These are phyloP conservation scores for Phytophthora sojae DNA, from an alignment of 352 stramenopile genomes.

Conservation along the genomic window DNA sequence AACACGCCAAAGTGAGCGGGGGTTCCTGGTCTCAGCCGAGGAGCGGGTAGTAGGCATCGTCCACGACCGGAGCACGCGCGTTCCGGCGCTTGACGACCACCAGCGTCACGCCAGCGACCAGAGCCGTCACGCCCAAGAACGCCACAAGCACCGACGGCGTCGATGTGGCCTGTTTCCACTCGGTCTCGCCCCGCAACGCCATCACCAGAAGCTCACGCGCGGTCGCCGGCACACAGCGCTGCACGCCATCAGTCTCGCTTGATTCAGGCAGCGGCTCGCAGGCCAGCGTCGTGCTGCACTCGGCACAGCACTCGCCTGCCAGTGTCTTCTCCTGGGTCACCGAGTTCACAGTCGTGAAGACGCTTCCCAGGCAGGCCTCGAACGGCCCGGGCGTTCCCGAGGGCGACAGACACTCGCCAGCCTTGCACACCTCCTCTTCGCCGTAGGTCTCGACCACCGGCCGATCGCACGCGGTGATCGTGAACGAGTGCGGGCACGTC, in stretches of 20 bases:
- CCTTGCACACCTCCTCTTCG: conserved; percentile 14
- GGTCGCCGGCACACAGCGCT: conserved; percentile 11
- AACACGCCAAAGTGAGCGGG: neutral
- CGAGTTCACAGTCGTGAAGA: conserved; percentile 10
- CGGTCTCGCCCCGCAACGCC: conserved; percentile 1
- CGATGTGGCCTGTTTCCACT: neutral
- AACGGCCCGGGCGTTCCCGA: conserved; percentile 5
- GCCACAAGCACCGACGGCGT: conserved; percentile 1
- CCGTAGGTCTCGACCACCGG: conserved; percentile 6
- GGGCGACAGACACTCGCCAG: conserved; percentile 12
- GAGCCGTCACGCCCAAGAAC: conserved; percentile 11
- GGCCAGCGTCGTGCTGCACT: conserved; percentile 10
- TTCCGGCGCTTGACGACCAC: conserved; percentile 14
- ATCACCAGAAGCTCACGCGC: neutral
- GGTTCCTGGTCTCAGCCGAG: neutral
- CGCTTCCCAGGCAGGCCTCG: conserved; percentile 17
- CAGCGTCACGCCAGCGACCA: conserved; percentile 19
- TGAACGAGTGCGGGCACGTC: conserved; percentile 16
- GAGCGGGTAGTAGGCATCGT: neutral
- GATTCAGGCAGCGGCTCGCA: conserved; percentile 14
- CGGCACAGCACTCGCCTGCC: conserved; percentile 8
- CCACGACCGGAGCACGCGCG: neutral
- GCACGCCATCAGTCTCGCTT: neutral
- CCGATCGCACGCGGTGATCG: conserved; percentile 18
- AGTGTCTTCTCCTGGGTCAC: conserved; percentile 5